Percentiles rank a stretch among this genome's conserved stretches.
Conservation (phyloP, 768 basidiomycete species). For the Tubosaeta brunneosetosa region DNA sequence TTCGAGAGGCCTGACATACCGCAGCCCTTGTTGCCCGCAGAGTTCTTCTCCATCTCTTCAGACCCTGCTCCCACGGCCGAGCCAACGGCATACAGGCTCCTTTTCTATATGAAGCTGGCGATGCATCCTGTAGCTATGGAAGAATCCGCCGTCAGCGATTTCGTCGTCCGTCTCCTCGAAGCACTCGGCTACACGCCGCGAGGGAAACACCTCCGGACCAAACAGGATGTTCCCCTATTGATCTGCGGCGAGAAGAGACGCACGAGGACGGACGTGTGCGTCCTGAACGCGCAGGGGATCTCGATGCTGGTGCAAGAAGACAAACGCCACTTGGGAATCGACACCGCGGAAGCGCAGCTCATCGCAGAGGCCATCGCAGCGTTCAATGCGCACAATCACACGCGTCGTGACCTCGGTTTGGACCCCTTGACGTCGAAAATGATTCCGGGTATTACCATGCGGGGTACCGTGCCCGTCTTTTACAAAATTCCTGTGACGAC, state of each 20-base stretch:
- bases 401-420: background rate
- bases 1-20: background rate
- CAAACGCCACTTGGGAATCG: background rate
- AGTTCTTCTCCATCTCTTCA: background rate
- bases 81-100: too few species aligned
- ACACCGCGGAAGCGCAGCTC: background rate
- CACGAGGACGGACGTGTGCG: background rate
- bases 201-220: background rate
- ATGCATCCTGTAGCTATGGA: too few species aligned
- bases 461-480: background rate
- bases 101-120: too few species aligned
- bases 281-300: too few species aligned
- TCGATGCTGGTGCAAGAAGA: background rate
- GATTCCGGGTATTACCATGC: background rate
- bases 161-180: background rate
- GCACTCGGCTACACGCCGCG: background rate
- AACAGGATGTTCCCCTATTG: background rate
- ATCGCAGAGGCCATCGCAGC: background rate
- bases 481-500: too few species aligned
- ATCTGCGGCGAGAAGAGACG: background rate
- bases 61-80: background rate
- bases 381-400: background rate
- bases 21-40: background rate
- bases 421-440: background rate
- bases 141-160: background rate